Base-by-base conservation (phyloP, 257 asterid genomes). In the Coffea eugenioides region DNA sequence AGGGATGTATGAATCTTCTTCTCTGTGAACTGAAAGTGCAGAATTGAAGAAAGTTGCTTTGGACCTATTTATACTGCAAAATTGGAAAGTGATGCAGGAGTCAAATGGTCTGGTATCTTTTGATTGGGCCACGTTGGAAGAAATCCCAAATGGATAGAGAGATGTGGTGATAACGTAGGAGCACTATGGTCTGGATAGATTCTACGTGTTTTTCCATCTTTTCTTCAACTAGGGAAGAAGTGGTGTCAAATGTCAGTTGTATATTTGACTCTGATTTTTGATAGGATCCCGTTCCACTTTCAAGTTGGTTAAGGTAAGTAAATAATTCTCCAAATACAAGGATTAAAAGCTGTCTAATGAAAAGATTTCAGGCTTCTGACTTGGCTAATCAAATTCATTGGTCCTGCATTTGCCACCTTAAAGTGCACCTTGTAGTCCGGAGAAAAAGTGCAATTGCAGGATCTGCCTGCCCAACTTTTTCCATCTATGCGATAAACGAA, bases 51-150 rank as follows among this genome's bases (percentile, higher is more conserved):
- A 8, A 39, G 56, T 8, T 20, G 2, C 4, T 64, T 20, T 51
- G 25, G 36, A 27, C 49, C 43, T 45, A 74, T 75, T 51, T 74
- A 67, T 46, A 64, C 46, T 54, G 52, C 48, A 46, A 70, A 59
- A 68, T 31, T 49, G 20, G 13, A 71, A 10, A 73, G 74, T 70
- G 76, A 9, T 14, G 65, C 72, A 36, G 80, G 80, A 73, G 52
- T 45, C 20, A 72, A 23, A 56, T 65, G 15, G 57, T 51, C 79
- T 65, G 80, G 82, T 76, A 34, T 3, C 51, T 6, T 85, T 54
- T 78, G 76, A 87, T 90, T 92, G 89, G 93, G 80, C 94, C 94
- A 91, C 88, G 84, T 82, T 48, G 81, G 82, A 80, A 68, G 88
- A 85, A 86, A 88, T 90, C 92, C 80, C 83, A 75, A 73, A 74